Percentiles rank a stretch among this genome's conserved stretches.
These are phyloP conservation scores for Castanospermum australe DNA, from an alignment of 306 rosid species.

Conservation along the genomic window DNA sequence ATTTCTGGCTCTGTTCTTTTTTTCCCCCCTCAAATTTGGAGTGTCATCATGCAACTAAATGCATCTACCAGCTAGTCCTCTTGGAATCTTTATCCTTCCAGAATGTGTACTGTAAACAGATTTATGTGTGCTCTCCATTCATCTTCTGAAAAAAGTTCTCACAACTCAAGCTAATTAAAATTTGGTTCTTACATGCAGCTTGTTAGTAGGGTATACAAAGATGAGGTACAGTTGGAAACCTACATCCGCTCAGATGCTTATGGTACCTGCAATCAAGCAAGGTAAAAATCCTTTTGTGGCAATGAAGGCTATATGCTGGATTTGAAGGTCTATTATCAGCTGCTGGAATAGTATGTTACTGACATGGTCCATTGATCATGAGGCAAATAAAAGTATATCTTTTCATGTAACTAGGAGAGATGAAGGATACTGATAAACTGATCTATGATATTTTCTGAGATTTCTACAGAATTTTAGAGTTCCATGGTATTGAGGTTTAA, in stretches of 20 bases:
- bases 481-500: background rate
- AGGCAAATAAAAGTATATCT: constrained; percentile 1
- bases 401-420: background rate
- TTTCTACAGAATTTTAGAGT: background rate
- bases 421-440: constrained; percentile 1
- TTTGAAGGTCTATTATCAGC: constrained; percentile 16
- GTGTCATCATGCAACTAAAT: constrained; percentile 13
- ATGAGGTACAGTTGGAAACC: constrained; percentile 79
- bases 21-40: background rate
- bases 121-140: background rate
- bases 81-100: constrained; percentile 8
- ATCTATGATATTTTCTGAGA: background rate
- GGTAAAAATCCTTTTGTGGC: constrained; percentile 52
- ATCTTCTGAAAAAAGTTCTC: constrained; percentile 24
- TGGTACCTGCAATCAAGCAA: constrained; percentile 59
- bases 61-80: constrained; percentile 8
- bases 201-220: constrained; percentile 75
- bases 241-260: constrained; percentile 78
- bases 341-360: constrained; percentile 6
- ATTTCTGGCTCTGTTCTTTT: background rate
- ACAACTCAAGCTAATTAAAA: constrained; percentile 28
- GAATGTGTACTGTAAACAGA: background rate
- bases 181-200: constrained; percentile 48
- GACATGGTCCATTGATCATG: background rate
- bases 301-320: constrained; percentile 9